Evolutionary conservation across 2,329 filamentous ascomycete species (phyloP), one percentile per base, ranked within the genome.

Genomic region (Fusarium hostae): DNA sequence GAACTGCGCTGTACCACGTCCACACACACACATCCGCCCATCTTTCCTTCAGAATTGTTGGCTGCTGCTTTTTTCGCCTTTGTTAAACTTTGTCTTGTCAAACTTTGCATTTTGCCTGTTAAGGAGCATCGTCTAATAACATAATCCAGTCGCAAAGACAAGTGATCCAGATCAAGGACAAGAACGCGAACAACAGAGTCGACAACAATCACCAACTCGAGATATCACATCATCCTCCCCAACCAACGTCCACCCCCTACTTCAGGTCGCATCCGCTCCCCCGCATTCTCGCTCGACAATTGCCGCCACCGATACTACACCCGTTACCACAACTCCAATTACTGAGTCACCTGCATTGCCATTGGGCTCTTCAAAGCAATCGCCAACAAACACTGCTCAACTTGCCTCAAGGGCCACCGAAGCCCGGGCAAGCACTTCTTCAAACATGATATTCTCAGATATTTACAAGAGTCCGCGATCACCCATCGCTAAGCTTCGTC

Each of bases 391-490:
- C 30, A 59, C 59, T 57, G 43, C 43, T 37, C 57, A 61, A 52
- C 24, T 68, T 58, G 66, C 74, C 67, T 63, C 63, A 40, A 47
- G 70, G 73, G 66, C 70, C 34, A 65, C 58, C 11, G 52, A 64
- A 68, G 66, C 68, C 70, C 75, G 65, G 66, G 70, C 67, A 47
- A 40, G 37, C 34, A 45, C 63, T 15, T 68, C 59, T 15, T 37
- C 74, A 59, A 61, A 64, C 69, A 89, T 89, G 87, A 84, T 88
- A 70, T 89, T 89, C 79, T 87, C 87, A 64, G 87, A 88, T 75
- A 82, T 89, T 55, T 89, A 89, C 79, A 89, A 86, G 79, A 86
- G 84, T 55, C 85, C 86, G 43, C 86, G 84, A 75, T 85, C 85
- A 43, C 86, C 87, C 13, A 80, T 89, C 59, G 82, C 84, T 64